Evolutionary conservation across 371 early-diverging fungal species (phyloP).

Genomic region (Smittium culicis): DNA sequence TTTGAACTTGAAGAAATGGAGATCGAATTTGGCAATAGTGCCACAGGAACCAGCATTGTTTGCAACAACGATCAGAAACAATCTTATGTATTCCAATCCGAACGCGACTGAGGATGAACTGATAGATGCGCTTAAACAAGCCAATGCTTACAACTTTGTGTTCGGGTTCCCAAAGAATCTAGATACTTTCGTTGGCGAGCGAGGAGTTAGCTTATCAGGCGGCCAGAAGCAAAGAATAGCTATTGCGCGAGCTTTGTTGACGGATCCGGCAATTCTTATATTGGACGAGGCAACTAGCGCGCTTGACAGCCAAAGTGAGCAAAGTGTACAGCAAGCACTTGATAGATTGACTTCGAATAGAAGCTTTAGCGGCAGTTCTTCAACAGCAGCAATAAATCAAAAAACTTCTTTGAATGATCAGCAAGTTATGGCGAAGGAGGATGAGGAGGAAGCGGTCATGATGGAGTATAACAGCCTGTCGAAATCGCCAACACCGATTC

Average conservation of each 20-base stretch:
- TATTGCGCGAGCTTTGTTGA: constrained; percentile 42
- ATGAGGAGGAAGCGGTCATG: no score
- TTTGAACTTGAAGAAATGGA: constrained; percentile 29
- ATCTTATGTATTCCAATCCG: constrained; percentile 52
- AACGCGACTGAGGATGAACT: constrained; percentile 41
- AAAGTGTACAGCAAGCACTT: constrained; percentile 32
- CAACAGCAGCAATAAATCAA: background rate
- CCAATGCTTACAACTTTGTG: constrained; percentile 58
- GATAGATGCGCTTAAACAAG: constrained; percentile 40
- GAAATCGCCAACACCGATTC: background rate
- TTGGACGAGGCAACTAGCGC: constrained; percentile 41
- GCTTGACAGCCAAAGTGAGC: constrained; percentile 33
- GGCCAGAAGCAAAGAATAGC: constrained; percentile 70
- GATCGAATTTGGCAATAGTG: constrained; percentile 46
- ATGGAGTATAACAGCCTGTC: no score
- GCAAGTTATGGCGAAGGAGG: background rate
- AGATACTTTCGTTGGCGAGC: constrained; percentile 58
- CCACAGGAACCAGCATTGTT: constrained; percentile 75
- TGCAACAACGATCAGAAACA: constrained; percentile 63
- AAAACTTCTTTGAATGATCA: background rate
- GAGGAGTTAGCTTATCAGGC: constrained; percentile 71
- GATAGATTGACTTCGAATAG: constrained; percentile 15
- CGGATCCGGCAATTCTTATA: constrained; percentile 29
- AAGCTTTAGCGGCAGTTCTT: no score
- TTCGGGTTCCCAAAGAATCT: constrained; percentile 52